phyloP scores from a whole-genome alignment of 306 rosid species.

The Morella rubra region DNA sequence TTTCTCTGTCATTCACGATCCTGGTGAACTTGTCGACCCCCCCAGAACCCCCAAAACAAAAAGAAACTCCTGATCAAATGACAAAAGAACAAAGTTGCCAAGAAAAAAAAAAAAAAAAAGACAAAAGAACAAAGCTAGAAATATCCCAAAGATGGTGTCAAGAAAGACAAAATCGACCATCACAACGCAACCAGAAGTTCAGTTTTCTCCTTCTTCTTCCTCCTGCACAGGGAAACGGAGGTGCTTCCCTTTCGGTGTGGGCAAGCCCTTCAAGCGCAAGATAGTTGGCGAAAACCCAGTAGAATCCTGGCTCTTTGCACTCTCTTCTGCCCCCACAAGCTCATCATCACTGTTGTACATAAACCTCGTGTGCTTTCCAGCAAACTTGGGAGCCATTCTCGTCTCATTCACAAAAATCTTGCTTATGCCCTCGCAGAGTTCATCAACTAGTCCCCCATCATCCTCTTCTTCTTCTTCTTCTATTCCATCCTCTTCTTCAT shows the following conservation, averaged over 20 bases:
- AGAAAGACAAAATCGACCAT: conserved; percentile 24
- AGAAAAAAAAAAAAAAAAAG: too few relatives aligned
- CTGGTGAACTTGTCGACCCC: neutral
- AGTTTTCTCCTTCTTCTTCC: conserved; percentile 7
- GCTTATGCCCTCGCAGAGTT: conserved; percentile 65
- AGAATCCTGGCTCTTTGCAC: conserved; percentile 1
- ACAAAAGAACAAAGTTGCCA: neutral
- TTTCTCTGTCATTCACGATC: neutral
- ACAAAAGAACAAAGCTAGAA: neutral
- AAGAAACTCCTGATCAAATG: neutral
- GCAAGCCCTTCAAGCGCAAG: conserved; percentile 67
- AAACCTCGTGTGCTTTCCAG: conserved; percentile 78
- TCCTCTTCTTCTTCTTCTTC: conserved; percentile 34
- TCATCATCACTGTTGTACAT: conserved; percentile 84
- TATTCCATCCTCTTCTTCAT: conserved; percentile 26
- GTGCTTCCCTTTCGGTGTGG: conserved; percentile 89
- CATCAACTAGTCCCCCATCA: conserved; percentile 45
- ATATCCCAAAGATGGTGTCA: conserved; percentile 32
- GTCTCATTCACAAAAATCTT: conserved; percentile 60
- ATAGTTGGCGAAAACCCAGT: conserved; percentile 35
- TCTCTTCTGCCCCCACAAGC: conserved; percentile 50
- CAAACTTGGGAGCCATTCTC: conserved; percentile 42
- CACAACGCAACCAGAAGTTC: conserved; percentile 7
- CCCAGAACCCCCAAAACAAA: neutral
- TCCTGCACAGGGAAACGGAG: conserved; percentile 63